Evolutionary conservation across 2,329 filamentous ascomycete genomes (phyloP), one percentile per base, ranked within the genome.

Genomic region (Scleromitrula shiraiana): DNA sequence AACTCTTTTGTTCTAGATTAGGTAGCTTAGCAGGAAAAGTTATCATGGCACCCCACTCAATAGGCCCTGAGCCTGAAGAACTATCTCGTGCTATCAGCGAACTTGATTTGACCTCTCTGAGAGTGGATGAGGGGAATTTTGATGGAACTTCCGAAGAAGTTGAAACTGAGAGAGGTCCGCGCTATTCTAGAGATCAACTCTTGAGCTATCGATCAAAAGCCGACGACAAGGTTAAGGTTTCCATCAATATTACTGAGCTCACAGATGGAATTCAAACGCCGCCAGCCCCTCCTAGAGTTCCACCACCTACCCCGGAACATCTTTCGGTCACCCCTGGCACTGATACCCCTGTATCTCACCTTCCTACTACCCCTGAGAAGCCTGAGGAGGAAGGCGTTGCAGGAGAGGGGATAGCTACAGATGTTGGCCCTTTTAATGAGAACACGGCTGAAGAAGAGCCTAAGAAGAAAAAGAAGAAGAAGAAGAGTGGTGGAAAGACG

Each of bases 401-500:
- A 38, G 46, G 24, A 17, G 7, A 26, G 20, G 35, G 17, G 35
- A 26, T 22, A 27, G 37, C 22, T 22, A 36, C 42, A 26, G 41
- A 22, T 15, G 30, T 8, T 29, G n/a, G 26, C 20, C 29, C 33
- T 12, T 15, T 50, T 50, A 37, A 51, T 49, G 38, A 68, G 12
- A 14, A 15, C 26, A 14, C 5, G 15, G 38, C 8, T 26, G 38
- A 42, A n/a, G 30, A 10, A 19, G 38, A 42, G 10, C 45, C 38
- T 23, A 42, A 48, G 67, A 56, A 70, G 67, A 71, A n/a, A n/a
- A n/a, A 69, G 56, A 72, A 68, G 59, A 72, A 64, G 54, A 68
- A 67, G 48, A 70, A 63, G 42, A 58, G 56, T 14, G 64, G 61
- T 26, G 53, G 55, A n/a, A 66, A 64, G 50, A 65, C 53, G 20